Evolutionary conservation across 129 eudicot species (phyloP).

Genomic region (Pittosporum tobira): DNA sequence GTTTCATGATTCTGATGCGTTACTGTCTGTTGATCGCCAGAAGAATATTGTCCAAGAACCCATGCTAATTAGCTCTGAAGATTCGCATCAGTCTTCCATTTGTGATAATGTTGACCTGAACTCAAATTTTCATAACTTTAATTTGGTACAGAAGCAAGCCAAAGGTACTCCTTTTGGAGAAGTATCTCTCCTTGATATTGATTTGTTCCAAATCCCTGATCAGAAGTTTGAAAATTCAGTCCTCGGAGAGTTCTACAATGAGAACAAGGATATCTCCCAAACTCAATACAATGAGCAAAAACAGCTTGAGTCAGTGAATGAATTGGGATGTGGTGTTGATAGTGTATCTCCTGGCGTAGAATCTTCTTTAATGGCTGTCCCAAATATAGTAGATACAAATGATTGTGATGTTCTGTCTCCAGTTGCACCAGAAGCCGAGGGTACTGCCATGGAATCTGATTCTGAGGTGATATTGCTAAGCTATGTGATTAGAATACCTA

Average conservation of each 20-base stretch:
- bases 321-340: slow-evolving; percentile 20
- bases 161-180: slow-evolving; percentile 27
- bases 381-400: slow-evolving; percentile 21
- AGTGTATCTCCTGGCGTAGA: slow-evolving; percentile 1
- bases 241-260: slow-evolving; percentile 14
- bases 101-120: slow-evolving; percentile 16
- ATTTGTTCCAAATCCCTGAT: slow-evolving; percentile 25
- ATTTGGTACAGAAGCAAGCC: slow-evolving; percentile 23
- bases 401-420: slow-evolving; percentile 22
- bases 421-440: slow-evolving; percentile 29
- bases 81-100: slow-evolving; percentile 7
- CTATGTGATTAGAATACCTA: slow-evolving; percentile 6
- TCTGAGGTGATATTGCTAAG: slow-evolving; percentile 35
- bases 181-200: slow-evolving; percentile 42
- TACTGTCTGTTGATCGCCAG: slow-evolving; percentile 16
- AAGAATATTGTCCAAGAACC: slow-evolving; percentile 20
- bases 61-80: slow-evolving; percentile 15
- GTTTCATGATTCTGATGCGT: slow-evolving; percentile 26
- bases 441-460: slow-evolving; percentile 23
- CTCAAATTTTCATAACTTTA: slow-evolving; percentile 11
- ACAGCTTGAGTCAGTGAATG: slow-evolving; percentile 29
- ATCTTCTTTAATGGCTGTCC: slow-evolving; percentile 15
- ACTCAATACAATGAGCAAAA: slow-evolving; percentile 21
- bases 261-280: slow-evolving; percentile 15
- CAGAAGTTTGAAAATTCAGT: slow-evolving; percentile 15